Evolutionary conservation across 2,329 filamentous ascomycete genomes (phyloP).

Genomic region (Pestalotiopsis sp.): DNA sequence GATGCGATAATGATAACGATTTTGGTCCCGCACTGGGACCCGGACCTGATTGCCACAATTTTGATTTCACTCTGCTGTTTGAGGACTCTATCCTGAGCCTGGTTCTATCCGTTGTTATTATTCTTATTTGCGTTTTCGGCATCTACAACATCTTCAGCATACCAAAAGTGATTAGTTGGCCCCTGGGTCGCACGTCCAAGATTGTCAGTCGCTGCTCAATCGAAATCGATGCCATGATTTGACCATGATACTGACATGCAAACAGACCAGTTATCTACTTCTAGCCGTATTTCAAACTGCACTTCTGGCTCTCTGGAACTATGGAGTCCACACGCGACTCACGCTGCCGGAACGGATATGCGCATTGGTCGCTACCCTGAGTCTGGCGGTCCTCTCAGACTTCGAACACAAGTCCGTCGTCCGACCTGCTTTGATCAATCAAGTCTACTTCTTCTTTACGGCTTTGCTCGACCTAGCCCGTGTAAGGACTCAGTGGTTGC

Average conservation of each 20-base stretch:
- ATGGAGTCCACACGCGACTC: not conserved
- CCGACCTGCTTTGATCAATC: not conserved
- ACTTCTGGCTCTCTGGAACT: not conserved
- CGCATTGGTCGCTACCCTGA: slow-evolving; percentile 4
- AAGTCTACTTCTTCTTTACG: slow-evolving; percentile 3
- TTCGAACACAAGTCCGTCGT: not conserved
- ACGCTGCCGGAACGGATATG: not conserved
- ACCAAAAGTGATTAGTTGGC: slow-evolving; percentile 1
- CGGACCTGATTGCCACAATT: slow-evolving; percentile 8
- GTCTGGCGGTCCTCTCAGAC: not conserved
- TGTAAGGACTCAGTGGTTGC: slow-evolving; percentile 3
- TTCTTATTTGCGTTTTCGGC: not conserved
- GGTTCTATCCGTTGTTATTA: not conserved
- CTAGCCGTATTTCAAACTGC: slow-evolving; percentile 2
- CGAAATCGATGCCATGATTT: not conserved
- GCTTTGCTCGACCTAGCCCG: not conserved
- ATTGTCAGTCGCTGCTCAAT: not conserved
- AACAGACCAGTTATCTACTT: not conserved
- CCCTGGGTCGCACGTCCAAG: slow-evolving; percentile 4
- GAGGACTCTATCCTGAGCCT: slow-evolving; percentile 10
- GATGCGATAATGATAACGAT: slow-evolving; percentile 7
- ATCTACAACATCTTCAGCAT: not conserved
- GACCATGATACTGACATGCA: not conserved
- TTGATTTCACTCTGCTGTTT: slow-evolving; percentile 11
- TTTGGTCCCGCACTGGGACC: slow-evolving; percentile 10